Evolutionary conservation across 2,329 filamentous ascomycete species (phyloP).

Genomic region (Fusarium sp.): DNA sequence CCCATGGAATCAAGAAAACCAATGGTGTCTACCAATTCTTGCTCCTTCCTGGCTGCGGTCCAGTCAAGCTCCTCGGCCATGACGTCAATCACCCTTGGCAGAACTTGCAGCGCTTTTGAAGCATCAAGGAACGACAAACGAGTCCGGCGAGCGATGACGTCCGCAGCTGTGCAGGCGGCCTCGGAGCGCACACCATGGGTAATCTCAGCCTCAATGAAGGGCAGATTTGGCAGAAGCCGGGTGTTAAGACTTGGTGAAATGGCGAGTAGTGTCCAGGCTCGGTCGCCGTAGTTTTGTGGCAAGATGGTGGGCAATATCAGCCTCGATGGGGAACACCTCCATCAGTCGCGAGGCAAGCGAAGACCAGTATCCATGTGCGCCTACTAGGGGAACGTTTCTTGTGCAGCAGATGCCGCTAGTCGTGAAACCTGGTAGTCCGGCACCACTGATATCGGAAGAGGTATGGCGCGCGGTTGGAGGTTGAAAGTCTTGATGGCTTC

Average conservation of each 20-base stretch:
- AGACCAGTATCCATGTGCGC: conserved; percentile 76
- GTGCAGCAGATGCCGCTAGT: conserved; percentile 82
- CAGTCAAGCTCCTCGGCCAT: conserved; percentile 78
- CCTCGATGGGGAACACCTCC: conserved; percentile 53
- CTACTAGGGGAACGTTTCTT: conserved; percentile 77
- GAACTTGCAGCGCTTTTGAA: conserved; percentile 74
- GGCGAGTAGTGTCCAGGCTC: conserved; percentile 78
- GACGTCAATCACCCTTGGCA: conserved; percentile 77
- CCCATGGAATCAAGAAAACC: conserved; percentile 61
- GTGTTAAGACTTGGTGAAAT: conserved; percentile 64
- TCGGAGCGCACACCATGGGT: conserved; percentile 79
- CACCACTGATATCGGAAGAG: conserved; percentile 74
- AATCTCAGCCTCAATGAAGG: conserved; percentile 80
- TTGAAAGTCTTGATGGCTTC: conserved; percentile 77
- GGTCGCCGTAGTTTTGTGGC: conserved; percentile 60
- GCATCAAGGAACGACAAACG: conserved; percentile 82
- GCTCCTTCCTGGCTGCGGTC: conserved; percentile 68
- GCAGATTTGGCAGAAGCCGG: conserved; percentile 74
- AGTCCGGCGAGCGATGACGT: conserved; percentile 77
- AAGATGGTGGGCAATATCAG: conserved; percentile 57
- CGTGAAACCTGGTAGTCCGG: conserved; percentile 57
- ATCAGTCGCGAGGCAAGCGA: conserved; percentile 50
- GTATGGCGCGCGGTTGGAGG: conserved; percentile 64
- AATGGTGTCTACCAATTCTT: conserved; percentile 65
- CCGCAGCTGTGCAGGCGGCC: conserved; percentile 78